Percentiles rank a stretch among this genome's conserved stretches.
Conservation (phyloP, 2,329 filamentous ascomycete genomes). For the Fusarium beomiforme region DNA sequence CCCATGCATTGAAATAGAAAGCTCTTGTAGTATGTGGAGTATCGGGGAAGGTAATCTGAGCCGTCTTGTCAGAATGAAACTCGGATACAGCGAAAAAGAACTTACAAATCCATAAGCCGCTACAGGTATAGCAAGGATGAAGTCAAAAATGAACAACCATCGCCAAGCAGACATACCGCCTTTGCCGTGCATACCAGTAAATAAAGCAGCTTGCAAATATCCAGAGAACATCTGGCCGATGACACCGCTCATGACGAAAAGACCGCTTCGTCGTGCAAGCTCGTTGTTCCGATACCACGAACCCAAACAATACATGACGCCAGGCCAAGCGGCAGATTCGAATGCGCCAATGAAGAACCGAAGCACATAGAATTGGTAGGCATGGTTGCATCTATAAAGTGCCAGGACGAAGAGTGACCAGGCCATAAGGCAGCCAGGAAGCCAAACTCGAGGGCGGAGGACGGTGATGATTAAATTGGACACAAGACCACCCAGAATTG, state of each 20-base stretch:
- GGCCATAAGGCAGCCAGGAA: conserved; percentile 48
- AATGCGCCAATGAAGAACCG: conserved; percentile 65
- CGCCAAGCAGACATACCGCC: conserved; percentile 49
- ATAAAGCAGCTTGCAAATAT: conserved; percentile 49
- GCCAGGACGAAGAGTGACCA: conserved; percentile 55
- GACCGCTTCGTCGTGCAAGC: conserved; percentile 64
- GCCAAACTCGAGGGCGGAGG: conserved; percentile 54
- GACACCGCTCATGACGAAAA: conserved; percentile 68
- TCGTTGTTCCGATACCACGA: conserved; percentile 70
- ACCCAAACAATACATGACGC: conserved; percentile 63
- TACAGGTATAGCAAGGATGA: conserved; percentile 51
- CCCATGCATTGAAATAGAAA: conserved; percentile 59
- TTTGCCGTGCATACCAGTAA: conserved; percentile 48
- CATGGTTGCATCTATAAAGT: conserved; percentile 50
- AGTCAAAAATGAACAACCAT: conserved; percentile 54
- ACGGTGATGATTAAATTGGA: conserved; percentile 57
- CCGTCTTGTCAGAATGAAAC: not conserved
- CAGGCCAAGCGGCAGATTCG: conserved; percentile 65
- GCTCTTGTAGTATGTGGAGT: conserved; percentile 55
- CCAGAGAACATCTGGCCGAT: conserved; percentile 54
- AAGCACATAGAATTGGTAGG: conserved; percentile 55
- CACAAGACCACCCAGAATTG: conserved; percentile 56
- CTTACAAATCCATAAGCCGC: conserved; percentile 34
- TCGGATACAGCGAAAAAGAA: not conserved
- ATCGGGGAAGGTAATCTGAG: conserved; percentile 52